Conservation (phyloP, 805 yeast species). For the Zygosaccharomyces rouxii region DNA sequence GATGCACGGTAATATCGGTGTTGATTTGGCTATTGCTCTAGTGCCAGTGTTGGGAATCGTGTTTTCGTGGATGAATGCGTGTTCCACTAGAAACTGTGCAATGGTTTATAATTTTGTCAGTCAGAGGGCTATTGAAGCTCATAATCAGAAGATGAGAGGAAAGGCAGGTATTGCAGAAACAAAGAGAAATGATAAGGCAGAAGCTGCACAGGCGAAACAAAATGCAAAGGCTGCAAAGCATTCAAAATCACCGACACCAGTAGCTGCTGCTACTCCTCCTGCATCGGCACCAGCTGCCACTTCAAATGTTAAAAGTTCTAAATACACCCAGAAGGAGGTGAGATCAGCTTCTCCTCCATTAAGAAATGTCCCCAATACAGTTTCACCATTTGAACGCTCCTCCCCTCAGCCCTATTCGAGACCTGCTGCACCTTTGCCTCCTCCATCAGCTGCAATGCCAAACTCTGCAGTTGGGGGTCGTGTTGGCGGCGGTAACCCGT, state of each 20-base stretch:
- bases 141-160: constrained; percentile 8
- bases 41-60: constrained; percentile 79
- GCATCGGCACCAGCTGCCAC: not conserved
- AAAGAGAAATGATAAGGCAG: constrained; percentile 1
- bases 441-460: not conserved
- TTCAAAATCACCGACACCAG: not conserved
- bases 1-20: constrained; percentile 67
- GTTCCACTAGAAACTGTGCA: constrained; percentile 88
- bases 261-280: not conserved
- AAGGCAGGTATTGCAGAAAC: constrained; percentile 1
- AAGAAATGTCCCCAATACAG: not conserved
- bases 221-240: not conserved
- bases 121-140: constrained; percentile 22
- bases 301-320: not conserved
- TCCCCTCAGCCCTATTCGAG: not conserved
- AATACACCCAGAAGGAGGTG: not conserved
- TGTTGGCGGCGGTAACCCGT: not conserved
- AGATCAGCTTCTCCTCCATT: not conserved
- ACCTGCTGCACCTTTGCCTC: not conserved
- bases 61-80: constrained; percentile 74
- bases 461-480: not conserved
- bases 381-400: not conserved
- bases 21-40: constrained; percentile 70
- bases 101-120: constrained; percentile 49
- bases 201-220: constrained; percentile 1